Percentiles rank a stretch among this genome's conserved stretches.
Conservation (phyloP, 164 flowering plant species). For the Chimonanthus salicifolius region DNA sequence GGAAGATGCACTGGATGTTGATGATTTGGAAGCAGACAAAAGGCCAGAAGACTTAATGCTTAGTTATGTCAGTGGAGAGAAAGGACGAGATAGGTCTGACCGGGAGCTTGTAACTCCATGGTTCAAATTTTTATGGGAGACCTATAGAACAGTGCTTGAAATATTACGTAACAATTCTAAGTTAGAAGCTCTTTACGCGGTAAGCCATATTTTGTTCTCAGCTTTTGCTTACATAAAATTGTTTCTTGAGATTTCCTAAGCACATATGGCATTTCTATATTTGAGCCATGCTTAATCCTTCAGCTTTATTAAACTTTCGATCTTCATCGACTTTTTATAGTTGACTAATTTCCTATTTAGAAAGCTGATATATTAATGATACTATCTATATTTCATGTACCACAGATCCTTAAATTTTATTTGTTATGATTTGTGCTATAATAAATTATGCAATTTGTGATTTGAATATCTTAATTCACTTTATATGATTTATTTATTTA, state of each 20-base stretch:
- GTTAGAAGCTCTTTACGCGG: slow-evolving; percentile 88
- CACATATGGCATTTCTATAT: neutral
- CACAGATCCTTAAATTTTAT: too few relatives aligned
- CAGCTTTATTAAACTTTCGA: neutral
- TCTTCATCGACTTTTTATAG: neutral
- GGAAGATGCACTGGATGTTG: slow-evolving; percentile 94
- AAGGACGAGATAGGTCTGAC: slow-evolving; percentile 93
- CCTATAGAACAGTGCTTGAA: slow-evolving; percentile 90
- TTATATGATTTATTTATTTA: too few relatives aligned
- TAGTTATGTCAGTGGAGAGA: slow-evolving; percentile 96
- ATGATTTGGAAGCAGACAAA: slow-evolving; percentile 91
- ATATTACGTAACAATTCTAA: slow-evolving; percentile 89
- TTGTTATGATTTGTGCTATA: too few relatives aligned
- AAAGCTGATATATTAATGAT: too few relatives aligned
- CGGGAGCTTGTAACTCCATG: slow-evolving; percentile 96
- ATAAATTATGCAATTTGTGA: too few relatives aligned
- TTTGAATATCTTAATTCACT: too few relatives aligned
- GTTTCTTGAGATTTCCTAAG: neutral
- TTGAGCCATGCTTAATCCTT: neutral
- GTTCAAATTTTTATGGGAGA: slow-evolving; percentile 98
- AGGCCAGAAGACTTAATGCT: slow-evolving; percentile 95
- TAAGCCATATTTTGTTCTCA: slow-evolving; percentile 16
- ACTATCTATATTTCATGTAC: too few relatives aligned
- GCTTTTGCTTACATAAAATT: neutral
- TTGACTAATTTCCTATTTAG: neutral